phyloP scores from a whole-genome alignment of 163 green algal species.

The Chlamydomonas reinhardtii region DNA sequence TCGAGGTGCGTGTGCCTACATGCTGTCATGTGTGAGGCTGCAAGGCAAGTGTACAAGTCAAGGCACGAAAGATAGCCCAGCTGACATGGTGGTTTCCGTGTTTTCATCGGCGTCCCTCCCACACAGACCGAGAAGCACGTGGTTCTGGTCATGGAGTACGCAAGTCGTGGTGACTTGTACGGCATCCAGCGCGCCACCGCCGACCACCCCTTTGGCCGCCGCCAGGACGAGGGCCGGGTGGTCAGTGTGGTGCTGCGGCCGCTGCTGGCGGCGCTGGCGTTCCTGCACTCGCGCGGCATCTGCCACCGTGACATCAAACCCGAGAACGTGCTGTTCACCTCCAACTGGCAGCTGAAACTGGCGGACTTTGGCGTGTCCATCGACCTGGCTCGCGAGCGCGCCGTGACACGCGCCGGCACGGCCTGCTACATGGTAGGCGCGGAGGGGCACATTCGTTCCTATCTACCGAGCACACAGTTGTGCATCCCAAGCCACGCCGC shows the following conservation, averaged over 20 bases:
- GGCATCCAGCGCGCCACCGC: slow-evolving; percentile 14
- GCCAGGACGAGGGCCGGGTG: slow-evolving; percentile 35
- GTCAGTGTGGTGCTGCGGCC: slow-evolving; percentile 72
- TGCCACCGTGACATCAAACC: slow-evolving; percentile 66
- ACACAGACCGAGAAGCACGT: not conserved
- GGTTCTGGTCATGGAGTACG: slow-evolving; percentile 53
- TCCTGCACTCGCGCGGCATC: slow-evolving; percentile 78
- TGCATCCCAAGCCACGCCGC: not conserved
- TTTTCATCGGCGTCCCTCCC: too few species aligned
- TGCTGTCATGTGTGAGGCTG: too few species aligned
- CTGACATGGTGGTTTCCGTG: too few species aligned
- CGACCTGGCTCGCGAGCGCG: slow-evolving; percentile 23
- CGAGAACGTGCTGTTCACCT: slow-evolving; percentile 31
- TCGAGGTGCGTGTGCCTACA: slow-evolving; percentile 56
- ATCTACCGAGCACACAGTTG: too few species aligned
- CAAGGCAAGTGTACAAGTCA: too few species aligned
- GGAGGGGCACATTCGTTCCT: not conserved
- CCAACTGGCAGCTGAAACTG: slow-evolving; percentile 16
- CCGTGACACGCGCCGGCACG: slow-evolving; percentile 27
- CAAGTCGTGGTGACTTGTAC: slow-evolving; percentile 67
- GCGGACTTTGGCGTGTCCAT: slow-evolving; percentile 33
- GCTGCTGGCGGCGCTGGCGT: slow-evolving; percentile 71
- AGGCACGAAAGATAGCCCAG: too few species aligned
- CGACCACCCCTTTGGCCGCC: not conserved
- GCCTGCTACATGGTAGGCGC: not conserved